Percentiles rank a stretch among this genome's conserved stretches.
Conservation (phyloP, 23 red algal species). For the Porphyridium purpureum region DNA sequence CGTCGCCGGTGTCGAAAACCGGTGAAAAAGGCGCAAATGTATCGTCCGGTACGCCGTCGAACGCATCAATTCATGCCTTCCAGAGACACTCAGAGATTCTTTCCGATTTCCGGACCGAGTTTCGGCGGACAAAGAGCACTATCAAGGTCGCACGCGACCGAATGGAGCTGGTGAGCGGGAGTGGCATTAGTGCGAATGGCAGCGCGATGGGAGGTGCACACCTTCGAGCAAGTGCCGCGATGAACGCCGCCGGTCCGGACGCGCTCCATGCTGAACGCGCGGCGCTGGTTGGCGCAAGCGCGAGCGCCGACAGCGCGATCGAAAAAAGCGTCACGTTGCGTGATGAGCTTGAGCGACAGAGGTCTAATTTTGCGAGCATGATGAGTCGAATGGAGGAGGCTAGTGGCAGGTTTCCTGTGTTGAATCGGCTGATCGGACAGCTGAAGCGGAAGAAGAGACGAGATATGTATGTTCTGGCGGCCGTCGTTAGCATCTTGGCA, state of each 20-base stretch:
- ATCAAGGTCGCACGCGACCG: conserved; percentile 7
- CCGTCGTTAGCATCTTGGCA: conserved; percentile 20
- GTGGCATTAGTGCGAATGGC: background rate
- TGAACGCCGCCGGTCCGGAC: conserved; percentile 9
- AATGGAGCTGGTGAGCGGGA: conserved; percentile 22
- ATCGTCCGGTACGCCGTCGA: background rate
- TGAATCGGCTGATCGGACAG: conserved; percentile 61
- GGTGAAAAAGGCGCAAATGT: no score
- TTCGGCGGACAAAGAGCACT: conserved; percentile 18
- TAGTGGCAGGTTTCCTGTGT: conserved; percentile 46
- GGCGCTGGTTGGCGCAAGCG: conserved; percentile 15
- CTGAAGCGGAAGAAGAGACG: conserved; percentile 70
- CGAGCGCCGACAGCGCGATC: conserved; percentile 41
- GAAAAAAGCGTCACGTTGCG: conserved; percentile 55
- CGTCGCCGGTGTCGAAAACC: no score
- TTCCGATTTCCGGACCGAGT: conserved; percentile 77
- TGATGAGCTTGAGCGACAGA: conserved; percentile 82
- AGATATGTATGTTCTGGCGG: conserved; percentile 59
- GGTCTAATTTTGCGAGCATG: conserved; percentile 83
- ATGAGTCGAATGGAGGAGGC: conserved; percentile 75
- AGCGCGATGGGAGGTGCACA: no score
- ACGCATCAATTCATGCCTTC: conserved; percentile 14
- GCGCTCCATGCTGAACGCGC: conserved; percentile 22
- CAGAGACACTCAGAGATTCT: conserved; percentile 79
- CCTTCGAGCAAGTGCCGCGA: background rate